Conservation (phyloP, 2,329 filamentous ascomycete genomes). For the Coniochaeta hoffmannii region DNA sequence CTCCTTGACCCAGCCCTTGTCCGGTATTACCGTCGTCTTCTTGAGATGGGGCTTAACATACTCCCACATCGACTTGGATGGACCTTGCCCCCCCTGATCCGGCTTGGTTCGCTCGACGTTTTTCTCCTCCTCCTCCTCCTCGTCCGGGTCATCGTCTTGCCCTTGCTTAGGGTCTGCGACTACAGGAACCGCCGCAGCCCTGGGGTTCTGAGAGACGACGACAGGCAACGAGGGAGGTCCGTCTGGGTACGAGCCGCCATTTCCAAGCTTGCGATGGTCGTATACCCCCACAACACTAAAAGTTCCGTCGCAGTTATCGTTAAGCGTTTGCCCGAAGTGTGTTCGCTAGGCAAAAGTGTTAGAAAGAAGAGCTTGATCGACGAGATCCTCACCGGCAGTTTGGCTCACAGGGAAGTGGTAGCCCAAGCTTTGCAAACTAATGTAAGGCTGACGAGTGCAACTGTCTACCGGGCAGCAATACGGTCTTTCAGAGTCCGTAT, state of each 20-base stretch:
- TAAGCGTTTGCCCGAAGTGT: background rate
- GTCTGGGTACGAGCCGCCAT: background rate
- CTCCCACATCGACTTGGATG: constrained; percentile 14
- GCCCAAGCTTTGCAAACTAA: background rate
- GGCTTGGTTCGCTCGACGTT: too few relatives aligned
- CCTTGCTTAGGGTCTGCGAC: background rate
- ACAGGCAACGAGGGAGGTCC: background rate
- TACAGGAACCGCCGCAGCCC: background rate
- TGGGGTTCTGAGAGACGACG: background rate
- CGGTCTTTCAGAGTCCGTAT: background rate
- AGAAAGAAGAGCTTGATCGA: background rate
- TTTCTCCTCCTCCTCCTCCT: background rate
- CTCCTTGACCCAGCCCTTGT: constrained; percentile 12
- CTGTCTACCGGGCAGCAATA: background rate
- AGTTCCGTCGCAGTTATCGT: background rate
- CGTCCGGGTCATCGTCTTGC: background rate
- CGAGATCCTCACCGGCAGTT: background rate
- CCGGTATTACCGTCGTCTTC: constrained; percentile 8
- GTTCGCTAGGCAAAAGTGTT: background rate
- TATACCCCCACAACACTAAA: background rate
- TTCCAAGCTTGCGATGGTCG: background rate
- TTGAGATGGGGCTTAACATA: constrained; percentile 18
- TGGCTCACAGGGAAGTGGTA: background rate
- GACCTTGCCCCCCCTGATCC: background rate
- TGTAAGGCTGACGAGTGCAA: background rate